Base-by-base conservation (phyloP, 2,329 filamentous ascomycete species). In the Fusarium newnesense region DNA sequence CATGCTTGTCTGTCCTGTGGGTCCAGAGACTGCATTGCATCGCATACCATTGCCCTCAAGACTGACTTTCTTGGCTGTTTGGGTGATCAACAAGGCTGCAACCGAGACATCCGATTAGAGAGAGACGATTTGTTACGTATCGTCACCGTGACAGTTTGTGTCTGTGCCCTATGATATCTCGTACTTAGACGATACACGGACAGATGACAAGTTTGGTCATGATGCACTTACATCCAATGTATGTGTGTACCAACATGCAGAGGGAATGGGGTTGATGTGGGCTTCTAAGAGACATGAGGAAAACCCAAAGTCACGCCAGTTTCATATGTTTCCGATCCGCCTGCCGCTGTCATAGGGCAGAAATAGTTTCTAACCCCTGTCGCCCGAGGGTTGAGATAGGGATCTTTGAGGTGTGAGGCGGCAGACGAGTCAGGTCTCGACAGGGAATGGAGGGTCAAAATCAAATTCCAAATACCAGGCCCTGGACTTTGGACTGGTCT, bases 281-380 rank as follows among this genome's bases (percentile, higher is more conserved):
- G 18, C 40, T 59, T 50, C 21, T 30, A 66, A 69, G 53, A 69
- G 57, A 46, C 42, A 39, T 44, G 57, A 63, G 32, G 36, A 56
- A 68, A 73, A 71, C 65, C 58, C 61, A 72, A 73, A 73, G 70
- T 74, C 70, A 72, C 32, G 59, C 71, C 71, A 74, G 67, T 60
- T 73, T 67, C 59, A 64, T 56, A 44, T 57, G 40, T 56, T 54
- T 65, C 46, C 34, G 21, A 52, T 54, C 28, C 44, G 28, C 43
- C 50, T 57, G 59, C 36, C 54, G 64, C 40, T 53, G 37, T 50
- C 60, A 74, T 74, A 74, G 70, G 70, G 70, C 62, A 68, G 70
- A 61, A 66, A 34, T 46, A 44, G 26, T 11, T 64, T 47, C 32
- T 43, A 30, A 34, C 43, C 56, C 68, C 50, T 57, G 66, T 60